These are phyloP conservation scores for Penicillium olsonii DNA, from an alignment of 2,329 filamentous ascomycete species.

Conservation along the genomic window DNA sequence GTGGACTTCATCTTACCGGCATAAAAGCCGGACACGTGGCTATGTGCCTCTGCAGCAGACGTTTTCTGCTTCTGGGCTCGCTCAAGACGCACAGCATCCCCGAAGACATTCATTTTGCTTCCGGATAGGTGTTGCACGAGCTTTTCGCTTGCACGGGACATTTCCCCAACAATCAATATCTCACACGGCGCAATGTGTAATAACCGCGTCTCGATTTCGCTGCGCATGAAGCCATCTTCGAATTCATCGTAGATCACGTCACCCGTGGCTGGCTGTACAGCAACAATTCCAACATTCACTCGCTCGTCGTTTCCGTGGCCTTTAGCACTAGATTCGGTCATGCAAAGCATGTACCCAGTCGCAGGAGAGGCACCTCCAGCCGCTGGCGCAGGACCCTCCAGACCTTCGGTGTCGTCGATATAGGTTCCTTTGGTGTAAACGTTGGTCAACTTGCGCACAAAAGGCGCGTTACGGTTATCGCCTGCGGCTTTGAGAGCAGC, in stretches of 20 bases:
- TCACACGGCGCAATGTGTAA: conserved; percentile 95
- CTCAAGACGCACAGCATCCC: conserved; percentile 85
- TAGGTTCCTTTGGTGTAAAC: conserved; percentile 98
- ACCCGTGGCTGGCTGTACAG: conserved; percentile 92
- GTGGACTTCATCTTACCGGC: conserved; percentile 75
- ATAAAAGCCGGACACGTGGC: conserved; percentile 90
- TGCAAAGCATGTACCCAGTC: conserved; percentile 87
- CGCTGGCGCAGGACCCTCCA: conserved; percentile 60
- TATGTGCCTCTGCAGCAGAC: conserved; percentile 79
- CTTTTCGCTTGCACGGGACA: conserved; percentile 90
- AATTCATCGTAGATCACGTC: conserved; percentile 96
- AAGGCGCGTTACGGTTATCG: conserved; percentile 90
- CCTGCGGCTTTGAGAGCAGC: conserved; percentile 93
- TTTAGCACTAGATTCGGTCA: conserved; percentile 82
- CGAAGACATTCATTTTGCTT: conserved; percentile 87
- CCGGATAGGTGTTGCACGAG: conserved; percentile 86
- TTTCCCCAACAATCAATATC: conserved; percentile 85
- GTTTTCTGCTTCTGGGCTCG: conserved; percentile 74
- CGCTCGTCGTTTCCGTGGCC: conserved; percentile 86
- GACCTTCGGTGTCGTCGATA: conserved; percentile 84
- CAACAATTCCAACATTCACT: conserved; percentile 86
- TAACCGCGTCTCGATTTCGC: conserved; percentile 91
- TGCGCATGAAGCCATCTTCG: conserved; percentile 96
- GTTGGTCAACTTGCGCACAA: conserved; percentile 89
- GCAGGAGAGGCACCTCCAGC: conserved; percentile 59